Conservation (phyloP, 2,329 filamentous ascomycete genomes). For the Aspergillus sp. region DNA sequence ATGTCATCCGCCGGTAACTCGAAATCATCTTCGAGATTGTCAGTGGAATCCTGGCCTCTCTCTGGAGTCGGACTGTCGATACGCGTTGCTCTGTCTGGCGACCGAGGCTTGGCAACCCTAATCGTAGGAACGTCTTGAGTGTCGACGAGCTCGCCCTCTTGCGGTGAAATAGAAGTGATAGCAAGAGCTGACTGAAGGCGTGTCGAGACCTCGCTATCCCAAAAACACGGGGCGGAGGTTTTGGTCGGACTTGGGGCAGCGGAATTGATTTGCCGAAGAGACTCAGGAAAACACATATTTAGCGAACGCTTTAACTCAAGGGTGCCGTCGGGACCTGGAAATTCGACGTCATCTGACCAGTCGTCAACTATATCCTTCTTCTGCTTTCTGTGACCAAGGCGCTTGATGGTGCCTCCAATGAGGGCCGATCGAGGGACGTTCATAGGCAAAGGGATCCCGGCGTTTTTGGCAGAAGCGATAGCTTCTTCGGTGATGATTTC, state of each 20-base stretch:
- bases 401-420: constrained; percentile 88
- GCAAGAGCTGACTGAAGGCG: constrained; percentile 57
- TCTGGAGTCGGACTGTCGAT: constrained; percentile 55
- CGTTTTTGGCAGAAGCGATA: constrained; percentile 81
- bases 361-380: constrained; percentile 75
- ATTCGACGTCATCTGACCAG: constrained; percentile 76
- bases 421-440: constrained; percentile 87
- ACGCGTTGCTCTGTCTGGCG: constrained; percentile 54
- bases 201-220: constrained; percentile 45
- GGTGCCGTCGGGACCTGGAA: constrained; percentile 59
- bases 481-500: constrained; percentile 81
- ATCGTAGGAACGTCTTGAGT: constrained; percentile 68
- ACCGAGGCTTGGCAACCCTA: constrained; percentile 63
- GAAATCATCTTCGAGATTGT: constrained; percentile 72
- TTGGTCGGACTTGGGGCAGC: constrained; percentile 43
- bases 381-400: constrained; percentile 74
- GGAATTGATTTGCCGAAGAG: constrained; percentile 66
- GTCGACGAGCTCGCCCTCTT: constrained; percentile 62
- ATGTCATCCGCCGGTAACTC: constrained; percentile 69
- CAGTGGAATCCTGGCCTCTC: constrained; percentile 48
- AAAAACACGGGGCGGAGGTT: constrained; percentile 28
- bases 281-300: constrained; percentile 65
- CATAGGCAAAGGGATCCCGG: constrained; percentile 85
- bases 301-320: constrained; percentile 68
- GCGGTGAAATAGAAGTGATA: constrained; percentile 64